Base-by-base conservation (phyloP, 1,139 yeast genomes). In the Suhomyces coccinellae region DNA sequence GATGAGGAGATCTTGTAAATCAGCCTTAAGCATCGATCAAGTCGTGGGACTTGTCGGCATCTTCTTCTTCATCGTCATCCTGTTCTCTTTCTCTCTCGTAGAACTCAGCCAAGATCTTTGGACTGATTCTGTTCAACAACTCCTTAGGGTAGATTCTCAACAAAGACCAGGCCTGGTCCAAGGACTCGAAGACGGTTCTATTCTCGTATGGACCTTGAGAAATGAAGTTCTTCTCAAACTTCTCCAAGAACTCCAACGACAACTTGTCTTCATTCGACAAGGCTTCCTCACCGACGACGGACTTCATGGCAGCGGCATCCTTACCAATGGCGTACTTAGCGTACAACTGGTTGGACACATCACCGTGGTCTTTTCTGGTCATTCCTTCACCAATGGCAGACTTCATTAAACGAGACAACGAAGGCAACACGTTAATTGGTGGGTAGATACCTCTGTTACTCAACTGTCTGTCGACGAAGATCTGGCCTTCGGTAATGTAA, bases 211-310 rank as follows among this genome's bases (percentile, higher is more conserved):
- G 90, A 66, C 97, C 98, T 75, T 93, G 99, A 44, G 90, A 66
- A 60, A 93, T 89, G 64, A 95, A 95, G 45, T 93, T 86, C 79
- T 87, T 89, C 73, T 93, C 99, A 62, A 93, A 93, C 75, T 93
- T 93, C 67, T 95, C 99, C 74, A 93, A 83, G 68, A 93, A 93
- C 75, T 93, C 99, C 63, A 93, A 80, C 1, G 99, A 93, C 56
- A 93, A 80, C 73, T 93, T 95, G 73, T 93, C 99, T 73, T 93
- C 99, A 55, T 89, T 88, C 31, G 97, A 90, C 62, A 93, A 79
- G 33, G 99, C 99, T 72, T 93, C 99, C 72, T 93, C 99, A 82
- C 99, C 99, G 59, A 93, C 99, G 56, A 93, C 99, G n/a, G 99
- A 97, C 76, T 93, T 93, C 99, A 93, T 93, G 58, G 99, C 97